Evolutionary conservation across 2,329 filamentous ascomycete genomes (phyloP).

Genomic region (Xylaria sp.): DNA sequence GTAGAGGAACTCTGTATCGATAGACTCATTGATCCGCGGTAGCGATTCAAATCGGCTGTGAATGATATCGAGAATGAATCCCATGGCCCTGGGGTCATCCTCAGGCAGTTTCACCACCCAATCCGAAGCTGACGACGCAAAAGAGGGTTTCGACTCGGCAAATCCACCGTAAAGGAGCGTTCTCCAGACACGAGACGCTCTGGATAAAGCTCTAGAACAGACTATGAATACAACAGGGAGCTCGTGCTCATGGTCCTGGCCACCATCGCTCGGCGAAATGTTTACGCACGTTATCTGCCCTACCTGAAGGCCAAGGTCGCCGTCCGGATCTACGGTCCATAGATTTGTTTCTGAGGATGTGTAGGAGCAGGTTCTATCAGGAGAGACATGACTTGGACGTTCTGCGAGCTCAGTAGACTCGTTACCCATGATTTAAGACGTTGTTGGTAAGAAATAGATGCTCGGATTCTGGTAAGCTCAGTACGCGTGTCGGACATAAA

Average conservation of each 20-base stretch:
- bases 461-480: not conserved
- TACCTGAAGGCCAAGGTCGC: conserved; percentile 39
- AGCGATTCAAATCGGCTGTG: conserved; percentile 46
- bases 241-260: conserved; percentile 21
- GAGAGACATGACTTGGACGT: not conserved
- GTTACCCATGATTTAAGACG: not conserved
- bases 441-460: not conserved
- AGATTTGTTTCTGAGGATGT: not conserved
- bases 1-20: conserved; percentile 35
- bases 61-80: conserved; percentile 49
- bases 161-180: conserved; percentile 44
- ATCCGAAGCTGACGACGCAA: conserved; percentile 22
- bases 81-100: conserved; percentile 47
- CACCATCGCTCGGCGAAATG: conserved; percentile 5
- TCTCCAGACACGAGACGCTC: conserved; percentile 44
- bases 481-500: not conserved
- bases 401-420: not conserved
- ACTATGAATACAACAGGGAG: conserved; percentile 40
- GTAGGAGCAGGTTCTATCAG: not conserved
- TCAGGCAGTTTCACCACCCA: conserved; percentile 48
- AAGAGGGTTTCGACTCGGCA: conserved; percentile 38
- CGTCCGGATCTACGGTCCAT: conserved; percentile 38
- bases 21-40: conserved; percentile 17
- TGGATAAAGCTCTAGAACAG: conserved; percentile 42
- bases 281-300: conserved; percentile 17